Base-by-base conservation (phyloP, 306 rosid species). In the Sesbania bispinosa region DNA sequence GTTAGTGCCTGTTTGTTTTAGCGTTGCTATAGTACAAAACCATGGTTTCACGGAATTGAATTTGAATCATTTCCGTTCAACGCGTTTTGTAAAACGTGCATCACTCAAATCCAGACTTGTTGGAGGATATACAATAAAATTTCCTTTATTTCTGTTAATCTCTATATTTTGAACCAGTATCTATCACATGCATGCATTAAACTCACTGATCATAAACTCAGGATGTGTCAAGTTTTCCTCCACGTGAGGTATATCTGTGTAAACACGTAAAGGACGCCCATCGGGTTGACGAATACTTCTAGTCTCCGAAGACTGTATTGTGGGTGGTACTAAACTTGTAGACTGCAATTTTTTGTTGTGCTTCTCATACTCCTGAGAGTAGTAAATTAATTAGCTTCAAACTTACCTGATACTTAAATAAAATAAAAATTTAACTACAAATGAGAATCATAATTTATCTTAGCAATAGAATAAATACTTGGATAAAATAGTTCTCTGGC, bases 161-260 rank as follows among this genome's bases (percentile, higher is more conserved):
- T 39, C 30, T 1, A 41, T 26, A 43, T 13, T 42, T 6, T 38
- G 14, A 41, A 24, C 38, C 7, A 42, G 54, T 43, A 64, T 26
- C 55, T 7, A 64, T 42, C 53, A 46, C 10, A 9, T 41, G 67
- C 52, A 70, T 30, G 67, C 64, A 57, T 33, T 53, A 7, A 52
- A 86, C 98, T 66, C 84, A 90, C 98, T 87, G 70, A 90, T 46
- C 62, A 65, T 70, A 93, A 93, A 93, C 58, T 72, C 84, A 1
- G 96, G 88, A 71, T 82, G 89, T 0, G 91, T 87, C 83, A 93
- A 78, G 82, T 81, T 77, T 78, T 93, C 98, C 77, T 87, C 97
- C 20, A 93, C 92, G 2, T 87, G 94, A 81, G 97, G 96, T 74
- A 88, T 76, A 80, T 90, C 98, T 4, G 97, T 85, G 86, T 85